Percentiles rank a stretch among this genome's conserved stretches.
Evolutionary conservation across 2,329 filamentous ascomycete genomes (phyloP).

Genomic region (Neobulgaria alba): DNA sequence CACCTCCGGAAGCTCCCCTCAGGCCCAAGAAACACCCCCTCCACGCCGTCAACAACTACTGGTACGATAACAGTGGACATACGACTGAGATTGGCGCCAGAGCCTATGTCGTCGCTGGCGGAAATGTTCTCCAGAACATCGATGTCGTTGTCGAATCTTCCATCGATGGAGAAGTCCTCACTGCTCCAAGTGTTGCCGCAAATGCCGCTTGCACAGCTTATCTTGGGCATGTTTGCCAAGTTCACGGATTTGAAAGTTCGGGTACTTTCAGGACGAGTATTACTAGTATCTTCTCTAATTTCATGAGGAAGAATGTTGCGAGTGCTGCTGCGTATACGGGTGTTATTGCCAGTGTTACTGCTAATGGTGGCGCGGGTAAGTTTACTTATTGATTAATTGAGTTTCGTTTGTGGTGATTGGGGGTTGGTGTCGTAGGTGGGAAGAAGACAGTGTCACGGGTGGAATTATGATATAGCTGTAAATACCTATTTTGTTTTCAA

Average conservation of each 20-base stretch:
- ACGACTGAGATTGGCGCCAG: slow-evolving; percentile 34
- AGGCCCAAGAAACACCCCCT: slow-evolving; percentile 32
- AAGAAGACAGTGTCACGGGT: too few relatives aligned
- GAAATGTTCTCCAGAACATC: slow-evolving; percentile 38
- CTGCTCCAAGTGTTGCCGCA: slow-evolving; percentile 13
- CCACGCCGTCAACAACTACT: slow-evolving; percentile 38
- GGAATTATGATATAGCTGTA: too few relatives aligned
- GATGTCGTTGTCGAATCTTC: slow-evolving; percentile 24
- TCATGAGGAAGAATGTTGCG: slow-evolving; percentile 26
- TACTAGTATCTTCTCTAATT: slow-evolving; percentile 26
- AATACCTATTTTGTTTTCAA: too few relatives aligned
- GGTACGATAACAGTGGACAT: slow-evolving; percentile 35
- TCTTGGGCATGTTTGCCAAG: slow-evolving; percentile 16
- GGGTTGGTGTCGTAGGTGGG: too few relatives aligned
- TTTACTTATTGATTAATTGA: not conserved
- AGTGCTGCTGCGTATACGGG: slow-evolving; percentile 15
- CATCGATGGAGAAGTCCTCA: slow-evolving; percentile 14
- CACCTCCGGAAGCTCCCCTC: slow-evolving; percentile 35
- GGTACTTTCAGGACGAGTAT: slow-evolving; percentile 25
- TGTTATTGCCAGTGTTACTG: slow-evolving; percentile 1
- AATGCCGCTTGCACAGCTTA: slow-evolving; percentile 16
- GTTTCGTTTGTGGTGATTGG: too few relatives aligned
- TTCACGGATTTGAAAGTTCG: slow-evolving; percentile 22
- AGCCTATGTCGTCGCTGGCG: slow-evolving; percentile 34
- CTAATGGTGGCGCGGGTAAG: slow-evolving; percentile 5